Evolutionary conservation across 495 filamentous ascomycete species (phyloP).

Genomic region (Tuber aestivum): DNA sequence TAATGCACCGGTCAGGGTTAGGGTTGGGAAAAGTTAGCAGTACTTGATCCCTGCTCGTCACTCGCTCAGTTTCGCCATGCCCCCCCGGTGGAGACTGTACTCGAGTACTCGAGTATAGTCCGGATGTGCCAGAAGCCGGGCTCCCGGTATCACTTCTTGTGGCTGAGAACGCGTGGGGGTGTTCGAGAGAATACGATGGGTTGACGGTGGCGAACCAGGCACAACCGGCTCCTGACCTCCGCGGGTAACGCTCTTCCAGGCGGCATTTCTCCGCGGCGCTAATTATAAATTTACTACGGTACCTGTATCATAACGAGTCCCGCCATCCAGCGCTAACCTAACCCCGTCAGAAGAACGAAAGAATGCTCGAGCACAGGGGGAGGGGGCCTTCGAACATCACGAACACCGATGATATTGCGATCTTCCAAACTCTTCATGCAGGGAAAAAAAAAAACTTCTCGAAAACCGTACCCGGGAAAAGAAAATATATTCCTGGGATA

Average conservation of each 20-base stretch:
- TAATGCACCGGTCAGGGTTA: no score
- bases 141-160: background rate
- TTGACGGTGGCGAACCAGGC: background rate
- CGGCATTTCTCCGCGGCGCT: background rate
- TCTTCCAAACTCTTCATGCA: background rate
- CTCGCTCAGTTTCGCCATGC: no score
- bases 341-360: background rate
- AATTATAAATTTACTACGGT: background rate
- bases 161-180: background rate
- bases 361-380: background rate
- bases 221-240: background rate
- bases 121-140: background rate
- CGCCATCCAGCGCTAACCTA: background rate
- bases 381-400: background rate
- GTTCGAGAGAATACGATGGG: background rate
- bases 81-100: no score
- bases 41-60: no score
- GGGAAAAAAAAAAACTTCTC: no score
- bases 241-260: background rate
- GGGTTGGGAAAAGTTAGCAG: no score
- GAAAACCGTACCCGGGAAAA: no score
- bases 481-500: no score
- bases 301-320: background rate
- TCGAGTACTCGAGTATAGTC: no score
- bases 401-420: background rate